Conservation (phyloP, 1,139 yeast genomes). For the Candida sanyaensis region DNA sequence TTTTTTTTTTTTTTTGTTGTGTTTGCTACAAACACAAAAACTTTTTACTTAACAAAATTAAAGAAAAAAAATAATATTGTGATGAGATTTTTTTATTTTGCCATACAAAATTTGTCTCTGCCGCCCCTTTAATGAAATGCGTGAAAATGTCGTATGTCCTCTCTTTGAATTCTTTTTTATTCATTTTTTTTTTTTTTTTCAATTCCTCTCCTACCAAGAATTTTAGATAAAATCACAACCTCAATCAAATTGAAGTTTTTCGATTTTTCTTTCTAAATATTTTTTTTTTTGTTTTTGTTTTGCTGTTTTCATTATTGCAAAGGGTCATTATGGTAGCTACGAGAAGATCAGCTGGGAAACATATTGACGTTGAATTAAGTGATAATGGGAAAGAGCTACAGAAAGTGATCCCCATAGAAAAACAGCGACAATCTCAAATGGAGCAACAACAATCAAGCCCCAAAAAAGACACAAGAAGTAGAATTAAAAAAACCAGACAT, state of each 20-base stretch:
- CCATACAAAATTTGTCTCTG: neutral
- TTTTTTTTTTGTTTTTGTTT: neutral
- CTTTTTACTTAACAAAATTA: too few species aligned
- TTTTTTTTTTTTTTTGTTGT: neutral
- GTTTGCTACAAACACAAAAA: neutral
- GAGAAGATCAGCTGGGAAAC: conserved; percentile 13
- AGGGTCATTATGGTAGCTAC: conserved; percentile 14
- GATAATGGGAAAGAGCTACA: conserved; percentile 14
- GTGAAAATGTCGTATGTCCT: neutral
- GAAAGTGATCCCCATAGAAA: conserved; percentile 10
- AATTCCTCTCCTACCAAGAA: neutral
- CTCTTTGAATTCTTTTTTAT: neutral
- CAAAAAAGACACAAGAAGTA: conserved; percentile 15
- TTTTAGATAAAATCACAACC: neutral
- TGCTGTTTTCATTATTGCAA: neutral
- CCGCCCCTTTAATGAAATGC: neutral
- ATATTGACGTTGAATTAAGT: conserved; percentile 12
- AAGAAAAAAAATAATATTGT: too few species aligned
- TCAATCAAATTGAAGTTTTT: neutral
- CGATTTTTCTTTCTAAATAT: neutral
- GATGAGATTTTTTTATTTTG: too few species aligned
- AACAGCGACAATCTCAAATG: conserved; percentile 5
- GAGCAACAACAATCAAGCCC: conserved; percentile 5
- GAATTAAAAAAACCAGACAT: conserved; percentile 8
- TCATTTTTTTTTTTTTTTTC: neutral